These are phyloP conservation scores for Dactylellina leptospora DNA, from an alignment of 2,329 filamentous ascomycete species.

Conservation along the genomic window DNA sequence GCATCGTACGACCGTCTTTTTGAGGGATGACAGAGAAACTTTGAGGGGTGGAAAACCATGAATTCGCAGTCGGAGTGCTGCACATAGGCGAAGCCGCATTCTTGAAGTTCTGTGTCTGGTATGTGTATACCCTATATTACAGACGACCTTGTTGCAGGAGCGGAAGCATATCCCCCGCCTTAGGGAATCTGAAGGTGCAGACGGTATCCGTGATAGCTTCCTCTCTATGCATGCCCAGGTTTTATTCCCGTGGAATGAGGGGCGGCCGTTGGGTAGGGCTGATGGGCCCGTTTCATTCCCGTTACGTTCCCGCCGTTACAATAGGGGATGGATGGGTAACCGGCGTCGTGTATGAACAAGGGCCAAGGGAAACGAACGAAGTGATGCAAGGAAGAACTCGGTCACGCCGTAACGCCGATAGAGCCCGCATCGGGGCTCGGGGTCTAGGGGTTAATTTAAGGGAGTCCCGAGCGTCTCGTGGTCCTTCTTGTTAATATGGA, in stretches of 20 bases:
- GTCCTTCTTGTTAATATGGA: background rate
- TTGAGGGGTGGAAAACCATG: constrained; percentile 3
- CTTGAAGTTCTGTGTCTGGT: constrained; percentile 4
- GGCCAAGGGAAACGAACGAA: background rate
- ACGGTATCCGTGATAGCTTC: background rate
- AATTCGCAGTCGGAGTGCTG: constrained; percentile 41
- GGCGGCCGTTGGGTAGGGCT: constrained; percentile 14
- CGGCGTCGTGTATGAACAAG: too few species aligned
- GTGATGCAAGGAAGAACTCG: constrained; percentile 9
- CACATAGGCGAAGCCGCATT: constrained; percentile 41
- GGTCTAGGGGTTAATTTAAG: background rate
- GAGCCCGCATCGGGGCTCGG: constrained; percentile 17
- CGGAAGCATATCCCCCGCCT: constrained; percentile 12
- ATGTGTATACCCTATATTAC: background rate
- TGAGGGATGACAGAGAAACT: too few species aligned
- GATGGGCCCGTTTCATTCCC: constrained; percentile 14
- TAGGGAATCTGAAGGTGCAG: constrained; percentile 5
- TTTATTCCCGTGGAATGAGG: too few species aligned
- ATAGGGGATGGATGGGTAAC: constrained; percentile 8
- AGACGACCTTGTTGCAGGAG: constrained; percentile 5
- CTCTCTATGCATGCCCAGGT: background rate
- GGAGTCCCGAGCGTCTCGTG: too few species aligned
- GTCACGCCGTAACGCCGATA: constrained; percentile 31
- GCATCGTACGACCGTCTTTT: too few species aligned
- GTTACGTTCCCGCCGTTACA: constrained; percentile 14